These are phyloP conservation scores for Ceratobasidium sp. DNA, from an alignment of 1,284 basidiomycete genomes.

Conservation along the genomic window DNA sequence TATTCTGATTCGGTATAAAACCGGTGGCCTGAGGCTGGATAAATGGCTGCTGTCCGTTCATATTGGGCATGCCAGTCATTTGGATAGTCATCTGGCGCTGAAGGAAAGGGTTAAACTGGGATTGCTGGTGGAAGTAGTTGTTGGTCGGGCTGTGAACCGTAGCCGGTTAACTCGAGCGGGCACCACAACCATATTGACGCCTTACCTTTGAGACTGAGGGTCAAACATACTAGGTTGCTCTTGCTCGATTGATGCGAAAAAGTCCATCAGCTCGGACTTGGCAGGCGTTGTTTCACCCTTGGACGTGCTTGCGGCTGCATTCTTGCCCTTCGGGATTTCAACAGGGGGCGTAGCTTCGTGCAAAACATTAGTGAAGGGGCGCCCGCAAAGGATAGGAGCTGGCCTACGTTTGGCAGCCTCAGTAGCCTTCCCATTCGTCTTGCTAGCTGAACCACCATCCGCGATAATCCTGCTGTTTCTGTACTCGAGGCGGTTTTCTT, in stretches of 20 bases:
- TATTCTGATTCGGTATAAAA: slow-evolving; percentile 51
- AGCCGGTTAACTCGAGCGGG: slow-evolving; percentile 43
- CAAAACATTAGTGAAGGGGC: neutral
- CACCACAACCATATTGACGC: slow-evolving; percentile 23
- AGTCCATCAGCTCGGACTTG: slow-evolving; percentile 70
- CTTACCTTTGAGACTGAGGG: slow-evolving; percentile 64
- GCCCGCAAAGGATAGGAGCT: neutral
- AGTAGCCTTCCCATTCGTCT: slow-evolving; percentile 50
- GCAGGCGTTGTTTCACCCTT: slow-evolving; percentile 47
- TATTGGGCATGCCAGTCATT: slow-evolving; percentile 49
- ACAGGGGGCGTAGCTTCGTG: neutral
- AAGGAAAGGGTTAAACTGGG: slow-evolving; percentile 79
- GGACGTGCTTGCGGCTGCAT: slow-evolving; percentile 41
- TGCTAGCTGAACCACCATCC: slow-evolving; percentile 58
- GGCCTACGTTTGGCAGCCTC: slow-evolving; percentile 49
- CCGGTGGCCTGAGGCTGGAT: slow-evolving; percentile 67
- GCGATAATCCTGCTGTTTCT: slow-evolving; percentile 81
- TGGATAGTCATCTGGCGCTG: slow-evolving; percentile 56
- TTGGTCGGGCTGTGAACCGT: slow-evolving; percentile 57
- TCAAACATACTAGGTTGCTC: slow-evolving; percentile 79
- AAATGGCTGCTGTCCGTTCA: slow-evolving; percentile 45
- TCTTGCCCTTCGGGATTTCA: neutral
- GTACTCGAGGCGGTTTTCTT: slow-evolving; percentile 92
- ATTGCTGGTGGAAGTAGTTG: slow-evolving; percentile 67
- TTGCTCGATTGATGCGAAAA: slow-evolving; percentile 90